These are phyloP conservation scores for Leptographium flavum DNA, from an alignment of 2,329 filamentous ascomycete genomes.

Conservation along the genomic window DNA sequence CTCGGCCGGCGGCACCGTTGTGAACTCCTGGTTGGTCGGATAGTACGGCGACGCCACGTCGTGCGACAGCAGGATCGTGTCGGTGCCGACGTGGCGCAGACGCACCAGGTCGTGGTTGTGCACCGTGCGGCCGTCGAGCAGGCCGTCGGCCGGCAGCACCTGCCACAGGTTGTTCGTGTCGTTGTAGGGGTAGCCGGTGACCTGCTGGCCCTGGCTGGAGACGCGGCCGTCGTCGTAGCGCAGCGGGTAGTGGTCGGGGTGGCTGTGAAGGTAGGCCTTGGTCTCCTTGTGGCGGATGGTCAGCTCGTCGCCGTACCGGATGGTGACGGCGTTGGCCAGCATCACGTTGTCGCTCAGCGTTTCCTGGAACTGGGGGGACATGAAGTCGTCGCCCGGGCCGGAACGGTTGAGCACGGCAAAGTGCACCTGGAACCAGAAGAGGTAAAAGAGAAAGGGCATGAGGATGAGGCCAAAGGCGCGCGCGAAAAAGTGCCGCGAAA, in stretches of 20 bases:
- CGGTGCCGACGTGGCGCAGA: conserved; percentile 73
- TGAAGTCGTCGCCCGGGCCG: conserved; percentile 94
- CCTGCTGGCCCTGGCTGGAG: conserved; percentile 93
- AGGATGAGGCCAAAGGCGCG: conserved; percentile 76
- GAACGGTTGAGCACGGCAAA: conserved; percentile 80
- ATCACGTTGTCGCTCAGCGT: conserved; percentile 90
- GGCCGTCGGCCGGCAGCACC: conserved; percentile 52
- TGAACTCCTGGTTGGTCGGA: conserved; percentile 98
- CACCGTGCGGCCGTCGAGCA: conserved; percentile 48
- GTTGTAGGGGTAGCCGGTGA: conserved; percentile 94
- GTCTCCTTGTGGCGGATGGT: conserved; percentile 93
- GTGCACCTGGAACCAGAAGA: conserved; percentile 99
- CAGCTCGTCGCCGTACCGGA: conserved; percentile 83
- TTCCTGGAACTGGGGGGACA: conserved; percentile 96
- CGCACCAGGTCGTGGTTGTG: conserved; percentile 76
- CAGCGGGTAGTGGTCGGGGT: conserved; percentile 75
- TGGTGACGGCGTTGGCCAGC: conserved; percentile 70
- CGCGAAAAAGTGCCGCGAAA: conserved; percentile 80
- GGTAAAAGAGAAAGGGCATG: conserved; percentile 91
- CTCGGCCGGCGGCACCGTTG: conserved; percentile 59
- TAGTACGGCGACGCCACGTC: conserved; percentile 94
- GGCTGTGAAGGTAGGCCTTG: conserved; percentile 89
- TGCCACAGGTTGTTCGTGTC: conserved; percentile 99
- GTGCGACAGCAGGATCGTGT: conserved; percentile 78
- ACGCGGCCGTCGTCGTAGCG: conserved; percentile 96